These are phyloP conservation scores for Metarhizium guizhouense DNA, from an alignment of 2,329 filamentous ascomycete genomes.

Conservation along the genomic window DNA sequence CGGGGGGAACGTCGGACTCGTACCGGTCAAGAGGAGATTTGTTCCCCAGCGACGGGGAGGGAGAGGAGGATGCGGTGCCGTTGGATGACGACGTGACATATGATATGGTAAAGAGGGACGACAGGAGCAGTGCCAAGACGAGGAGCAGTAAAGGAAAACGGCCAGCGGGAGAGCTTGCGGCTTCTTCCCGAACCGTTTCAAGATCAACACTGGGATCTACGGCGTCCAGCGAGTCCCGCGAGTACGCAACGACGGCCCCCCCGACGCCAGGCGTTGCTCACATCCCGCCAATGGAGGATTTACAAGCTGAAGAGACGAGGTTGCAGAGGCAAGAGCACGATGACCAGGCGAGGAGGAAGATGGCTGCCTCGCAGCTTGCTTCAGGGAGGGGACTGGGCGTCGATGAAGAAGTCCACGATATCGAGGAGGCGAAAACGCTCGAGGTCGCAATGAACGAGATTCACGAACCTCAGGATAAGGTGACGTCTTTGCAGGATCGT, in stretches of 20 bases:
- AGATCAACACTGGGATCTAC: conserved; percentile 45
- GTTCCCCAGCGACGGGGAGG: conserved; percentile 76
- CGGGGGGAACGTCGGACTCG: conserved; percentile 75
- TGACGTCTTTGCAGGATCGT: neutral
- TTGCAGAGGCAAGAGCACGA: conserved; percentile 43
- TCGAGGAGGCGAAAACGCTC: conserved; percentile 13
- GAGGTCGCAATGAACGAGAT: conserved; percentile 24
- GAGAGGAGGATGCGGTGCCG: conserved; percentile 88
- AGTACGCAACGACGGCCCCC: conserved; percentile 16
- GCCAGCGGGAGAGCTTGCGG: conserved; percentile 25
- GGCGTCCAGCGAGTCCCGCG: conserved; percentile 24
- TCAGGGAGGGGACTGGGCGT: conserved; percentile 35
- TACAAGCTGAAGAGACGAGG: conserved; percentile 44
- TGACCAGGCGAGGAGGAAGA: conserved; percentile 42
- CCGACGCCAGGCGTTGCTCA: conserved; percentile 28
- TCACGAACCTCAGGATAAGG: neutral
- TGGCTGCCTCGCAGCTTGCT: conserved; percentile 43
- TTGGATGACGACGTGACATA: conserved; percentile 89
- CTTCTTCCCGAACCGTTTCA: conserved; percentile 47
- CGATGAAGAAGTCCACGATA: conserved; percentile 6
- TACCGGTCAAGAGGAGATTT: conserved; percentile 81
- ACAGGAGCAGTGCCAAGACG: conserved; percentile 53
- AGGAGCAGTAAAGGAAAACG: conserved; percentile 52
- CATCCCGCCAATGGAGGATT: conserved; percentile 39
- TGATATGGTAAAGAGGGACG: conserved; percentile 68